Conservation (phyloP, 164 flowering plant species). For the Cinnamomum micranthum region DNA sequence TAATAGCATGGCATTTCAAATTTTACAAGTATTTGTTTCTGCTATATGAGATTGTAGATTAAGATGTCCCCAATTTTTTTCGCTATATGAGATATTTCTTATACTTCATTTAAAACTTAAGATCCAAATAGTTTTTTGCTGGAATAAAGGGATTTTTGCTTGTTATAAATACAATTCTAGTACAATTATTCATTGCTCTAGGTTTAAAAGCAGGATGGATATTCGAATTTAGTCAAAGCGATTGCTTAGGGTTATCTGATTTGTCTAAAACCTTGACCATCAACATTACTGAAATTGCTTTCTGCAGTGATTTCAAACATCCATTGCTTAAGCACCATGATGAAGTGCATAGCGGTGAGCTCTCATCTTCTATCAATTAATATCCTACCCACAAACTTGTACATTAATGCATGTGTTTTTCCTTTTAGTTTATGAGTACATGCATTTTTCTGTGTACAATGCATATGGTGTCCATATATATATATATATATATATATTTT, state of each 20-base stretch:
- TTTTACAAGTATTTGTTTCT: no score
- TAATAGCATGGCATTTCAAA: no score
- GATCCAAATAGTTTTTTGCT: no score
- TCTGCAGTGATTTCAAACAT: conserved; percentile 69
- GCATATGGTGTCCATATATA: neutral
- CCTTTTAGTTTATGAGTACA: neutral
- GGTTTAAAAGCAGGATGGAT: neutral
- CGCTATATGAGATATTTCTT: no score
- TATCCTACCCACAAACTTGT: neutral
- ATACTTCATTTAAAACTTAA: no score
- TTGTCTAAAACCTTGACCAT: neutral
- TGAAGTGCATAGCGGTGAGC: conserved; percentile 93
- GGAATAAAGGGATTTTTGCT: neutral
- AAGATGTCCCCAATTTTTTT: no score
- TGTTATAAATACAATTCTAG: neutral
- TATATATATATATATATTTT: no score
- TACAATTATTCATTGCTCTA: neutral
- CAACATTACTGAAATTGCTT: neutral
- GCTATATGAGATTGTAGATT: no score
- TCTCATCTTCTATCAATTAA: conserved; percentile 5
- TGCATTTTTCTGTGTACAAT: neutral
- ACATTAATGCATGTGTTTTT: neutral
- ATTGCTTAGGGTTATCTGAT: neutral
- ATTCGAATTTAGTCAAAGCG: neutral
- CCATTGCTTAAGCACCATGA: conserved; percentile 69